Evolutionary conservation across 2,329 filamentous ascomycete genomes (phyloP), one percentile per base, ranked within the genome.

Genomic region (Apiospora sp.): DNA sequence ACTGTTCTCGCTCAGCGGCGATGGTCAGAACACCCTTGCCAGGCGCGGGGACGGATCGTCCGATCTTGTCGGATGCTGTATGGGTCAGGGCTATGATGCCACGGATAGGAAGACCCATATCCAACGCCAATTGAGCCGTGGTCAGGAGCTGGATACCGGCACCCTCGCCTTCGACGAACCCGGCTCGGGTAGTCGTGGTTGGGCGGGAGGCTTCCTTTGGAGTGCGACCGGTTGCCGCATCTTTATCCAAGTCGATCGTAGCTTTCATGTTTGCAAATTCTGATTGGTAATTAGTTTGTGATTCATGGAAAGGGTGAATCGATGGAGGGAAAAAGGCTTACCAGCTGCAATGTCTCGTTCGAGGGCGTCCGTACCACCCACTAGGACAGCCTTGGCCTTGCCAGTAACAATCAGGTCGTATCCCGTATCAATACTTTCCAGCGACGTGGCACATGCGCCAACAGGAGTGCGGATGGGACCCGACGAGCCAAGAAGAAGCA

Each of bases 41-140:
- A 0, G 83, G 83, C 0, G 83, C 82, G 0, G 83, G 83, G 1
- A 85, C 75, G 0, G 83, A 85, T 1, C 82, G 78, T 0, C 81
- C 79, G 44, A 77, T 75, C 13, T 79, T 79, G 71, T 85, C 83
- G 22, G 74, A 75, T 0, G 83, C 80, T 12, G 77, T 84, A 34
- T 76, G 74, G 0, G 79, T 77, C 14, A 76, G 71, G 0, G 83
- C 82, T 0, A 85, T 76, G 16, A 84, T 75, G 6, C 75, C 81
- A 37, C 78, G 77, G 70, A 83, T 82, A 16, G 80, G 81, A 1
- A 81, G 77, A 14, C 79, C 82, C 76, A 82, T 79, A 44, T 81
- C 77, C 0, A 84, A 71, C 2, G 83, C 83, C 3, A 83, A 73
- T 30, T 77, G 73, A 0, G 81, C 83, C 10, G 68, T 79, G 16